A percentile compares a stretch with the other conserved stretches of the same genome.
Evolutionary conservation across 1,284 basidiomycete species (phyloP).

Genomic region (Irpex sp.): DNA sequence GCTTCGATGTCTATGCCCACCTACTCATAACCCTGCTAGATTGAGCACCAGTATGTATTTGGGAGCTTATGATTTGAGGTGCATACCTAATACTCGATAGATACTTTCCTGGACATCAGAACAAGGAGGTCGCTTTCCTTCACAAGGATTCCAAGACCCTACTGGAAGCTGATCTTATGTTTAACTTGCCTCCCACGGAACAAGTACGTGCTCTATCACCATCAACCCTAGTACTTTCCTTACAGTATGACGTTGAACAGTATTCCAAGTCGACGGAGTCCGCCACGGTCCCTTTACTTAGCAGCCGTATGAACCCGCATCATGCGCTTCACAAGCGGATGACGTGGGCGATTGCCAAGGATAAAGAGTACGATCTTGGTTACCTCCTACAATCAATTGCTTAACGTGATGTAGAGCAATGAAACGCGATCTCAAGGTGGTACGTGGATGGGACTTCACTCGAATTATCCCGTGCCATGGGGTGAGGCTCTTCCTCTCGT

Average conservation of each 20-base stretch:
- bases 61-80: neutral
- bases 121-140: slow-evolving; percentile 92
- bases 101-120: slow-evolving; percentile 86
- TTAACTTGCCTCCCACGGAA: slow-evolving; percentile 91
- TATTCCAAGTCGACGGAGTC: slow-evolving; percentile 63
- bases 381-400: neutral
- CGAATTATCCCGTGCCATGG: slow-evolving; percentile 95
- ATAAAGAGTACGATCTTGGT: slow-evolving; percentile 60
- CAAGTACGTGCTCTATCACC: slow-evolving; percentile 63
- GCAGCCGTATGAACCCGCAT: slow-evolving; percentile 60
- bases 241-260: slow-evolving; percentile 25
- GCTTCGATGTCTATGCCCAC: slow-evolving; percentile 14
- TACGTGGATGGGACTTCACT: slow-evolving; percentile 88
- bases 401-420: slow-evolving; percentile 62
- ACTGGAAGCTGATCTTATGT: slow-evolving; percentile 89
- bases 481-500: slow-evolving; percentile 46
- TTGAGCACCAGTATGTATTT: slow-evolving; percentile 65
- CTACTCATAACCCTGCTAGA: slow-evolving; percentile 41
- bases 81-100: slow-evolving; percentile 41
- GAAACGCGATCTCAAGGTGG: slow-evolving; percentile 76
- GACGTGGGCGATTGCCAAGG: slow-evolving; percentile 55
- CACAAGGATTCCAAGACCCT: slow-evolving; percentile 85
- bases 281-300: slow-evolving; percentile 54
- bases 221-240: slow-evolving; percentile 16
- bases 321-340: slow-evolving; percentile 68